A percentile compares a stretch with the other conserved stretches of the same genome.
phyloP scores from a whole-genome alignment of 2,329 filamentous ascomycete species.

The Hortaea werneckii region DNA sequence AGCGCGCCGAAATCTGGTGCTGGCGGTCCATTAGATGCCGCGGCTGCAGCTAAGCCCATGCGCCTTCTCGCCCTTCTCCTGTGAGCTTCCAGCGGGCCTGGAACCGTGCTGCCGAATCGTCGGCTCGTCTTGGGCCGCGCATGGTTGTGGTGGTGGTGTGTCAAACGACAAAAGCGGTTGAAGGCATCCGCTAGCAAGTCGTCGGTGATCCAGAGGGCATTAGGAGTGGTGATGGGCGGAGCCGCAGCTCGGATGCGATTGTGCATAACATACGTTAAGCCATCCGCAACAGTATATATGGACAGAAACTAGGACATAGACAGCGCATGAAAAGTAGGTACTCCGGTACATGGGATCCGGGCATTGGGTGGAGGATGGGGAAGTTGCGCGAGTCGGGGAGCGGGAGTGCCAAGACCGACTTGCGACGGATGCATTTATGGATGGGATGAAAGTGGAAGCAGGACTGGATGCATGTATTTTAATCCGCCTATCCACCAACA shows the following conservation, averaged over 20 bases:
- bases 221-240: slow-evolving; percentile 15
- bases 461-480: no score
- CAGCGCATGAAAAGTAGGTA: no score
- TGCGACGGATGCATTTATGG: no score
- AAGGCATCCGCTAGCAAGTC: slow-evolving; percentile 43
- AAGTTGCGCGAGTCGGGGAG: background rate
- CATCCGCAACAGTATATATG: no score
- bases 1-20: slow-evolving; percentile 20
- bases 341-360: no score
- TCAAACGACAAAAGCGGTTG: slow-evolving; percentile 37
- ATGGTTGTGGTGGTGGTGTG: no score
- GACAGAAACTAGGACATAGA: no score
- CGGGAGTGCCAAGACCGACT: slow-evolving; percentile 8
- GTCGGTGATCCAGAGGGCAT: slow-evolving; percentile 52
- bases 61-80: slow-evolving; percentile 45
- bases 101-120: slow-evolving; percentile 50
- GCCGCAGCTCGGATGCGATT: slow-evolving; percentile 10
- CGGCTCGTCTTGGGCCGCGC: slow-evolving; percentile 8
- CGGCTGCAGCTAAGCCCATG: slow-evolving; percentile 32
- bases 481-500: no score
- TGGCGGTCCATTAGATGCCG: slow-evolving; percentile 4
- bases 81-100: slow-evolving; percentile 53
- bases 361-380: no score
- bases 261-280: slow-evolving; percentile 20
- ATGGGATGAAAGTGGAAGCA: no score